Evolutionary conservation across 129 eudicot species (phyloP), one percentile per base, ranked within the genome.

Genomic region (Centaurea solstitialis): DNA sequence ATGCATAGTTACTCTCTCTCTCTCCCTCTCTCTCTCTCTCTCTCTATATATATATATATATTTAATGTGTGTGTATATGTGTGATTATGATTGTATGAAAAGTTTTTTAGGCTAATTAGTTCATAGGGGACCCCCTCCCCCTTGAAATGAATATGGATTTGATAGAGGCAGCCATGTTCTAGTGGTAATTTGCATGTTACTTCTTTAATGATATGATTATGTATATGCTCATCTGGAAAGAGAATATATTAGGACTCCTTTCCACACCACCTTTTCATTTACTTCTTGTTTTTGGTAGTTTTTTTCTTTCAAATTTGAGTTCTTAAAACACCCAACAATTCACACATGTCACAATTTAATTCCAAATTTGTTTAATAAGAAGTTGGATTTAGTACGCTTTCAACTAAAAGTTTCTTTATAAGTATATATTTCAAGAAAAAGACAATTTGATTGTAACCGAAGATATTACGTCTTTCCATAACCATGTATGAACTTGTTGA

Each of bases 151-250:
- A 71, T 66, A 80, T 72, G 73, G 50, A 79, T 59, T 79, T 79
- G 83, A 79, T 79, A 61, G 78, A 62, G 79, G 76, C 79, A 74
- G 68, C 85, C 80, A 81, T 81, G 84, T 74, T 81, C 66, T 74
- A 4, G 85, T 74, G 66, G 67, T 74, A 66, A 80, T 74, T n/a
- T 74, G 85, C 61, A 81, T 81, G 79, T 81, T 81, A 69, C 18
- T 75, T 74, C 85, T 74, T 66, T 74, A 74, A 74, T 81, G 57
- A 73, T 66, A 74, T 81, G 74, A 81, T 74, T 74, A 45, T 81
- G 74, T 74, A 65, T 74, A 45, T 28, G 75, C 50, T 11, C 68
- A 66, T 74, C 85, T 47, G 75, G 75, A 81, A 74, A 81, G 74
- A 74, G 80, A 81, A 53, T 53, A 53, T 74, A 81, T 67, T 66